Evolutionary conservation across 805 yeast species (phyloP).

Genomic region (Ogataea pilisensis): DNA sequence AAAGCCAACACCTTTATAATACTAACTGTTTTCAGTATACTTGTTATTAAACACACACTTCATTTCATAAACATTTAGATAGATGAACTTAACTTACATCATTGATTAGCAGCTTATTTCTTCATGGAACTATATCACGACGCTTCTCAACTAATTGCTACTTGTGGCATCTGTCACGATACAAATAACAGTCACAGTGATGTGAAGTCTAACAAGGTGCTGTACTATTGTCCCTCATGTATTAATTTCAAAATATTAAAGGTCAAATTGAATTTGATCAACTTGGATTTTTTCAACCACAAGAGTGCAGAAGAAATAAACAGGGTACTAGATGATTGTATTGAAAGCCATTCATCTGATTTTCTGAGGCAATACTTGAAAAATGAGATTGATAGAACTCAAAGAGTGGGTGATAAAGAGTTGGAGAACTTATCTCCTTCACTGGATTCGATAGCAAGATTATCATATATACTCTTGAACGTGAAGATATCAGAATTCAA

Average conservation of each 20-base stretch:
- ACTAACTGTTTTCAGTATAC: too few species aligned
- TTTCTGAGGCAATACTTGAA: conserved; percentile 16
- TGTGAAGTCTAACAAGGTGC: conserved; percentile 2
- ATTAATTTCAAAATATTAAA: conserved; percentile 25
- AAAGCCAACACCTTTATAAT: too few species aligned
- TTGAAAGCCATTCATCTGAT: conserved; percentile 19
- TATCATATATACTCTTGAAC: conserved; percentile 29
- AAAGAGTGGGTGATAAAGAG: conserved; percentile 1
- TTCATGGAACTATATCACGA: not conserved
- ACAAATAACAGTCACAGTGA: not conserved
- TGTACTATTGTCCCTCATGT: conserved; percentile 25
- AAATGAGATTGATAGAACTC: not conserved
- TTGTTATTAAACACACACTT: too few species aligned
- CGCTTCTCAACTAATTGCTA: not conserved
- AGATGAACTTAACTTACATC: too few species aligned
- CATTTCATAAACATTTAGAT: too few species aligned
- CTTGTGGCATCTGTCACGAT: conserved; percentile 19
- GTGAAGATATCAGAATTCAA: conserved; percentile 23
- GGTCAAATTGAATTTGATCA: conserved; percentile 18
- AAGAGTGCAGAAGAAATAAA: conserved; percentile 20
- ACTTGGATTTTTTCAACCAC: conserved; percentile 16
- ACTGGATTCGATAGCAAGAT: conserved; percentile 22
- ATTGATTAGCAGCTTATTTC: too few species aligned
- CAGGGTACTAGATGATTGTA: conserved; percentile 22
- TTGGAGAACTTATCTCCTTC: conserved; percentile 18